Evolutionary conservation across 2,329 filamentous ascomycete species (phyloP).

Genomic region (Hymenotorrendiella dingleyae): DNA sequence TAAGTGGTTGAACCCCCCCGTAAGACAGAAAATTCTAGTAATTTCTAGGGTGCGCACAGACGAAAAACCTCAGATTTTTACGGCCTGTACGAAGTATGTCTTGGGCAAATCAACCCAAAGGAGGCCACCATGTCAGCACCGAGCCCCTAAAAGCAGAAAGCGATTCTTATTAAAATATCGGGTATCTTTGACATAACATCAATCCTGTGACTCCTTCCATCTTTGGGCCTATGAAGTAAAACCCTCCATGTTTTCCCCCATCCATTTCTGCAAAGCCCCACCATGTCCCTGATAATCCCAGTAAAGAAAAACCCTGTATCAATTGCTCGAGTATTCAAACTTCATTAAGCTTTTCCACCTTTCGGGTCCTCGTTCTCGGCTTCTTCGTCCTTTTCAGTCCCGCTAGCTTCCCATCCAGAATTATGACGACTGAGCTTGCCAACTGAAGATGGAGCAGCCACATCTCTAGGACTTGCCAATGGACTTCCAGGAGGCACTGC

Average conservation of each 20-base stretch:
- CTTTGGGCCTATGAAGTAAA: slow-evolving; percentile 4
- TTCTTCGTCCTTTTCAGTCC: slow-evolving; percentile 19
- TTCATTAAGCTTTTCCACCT: slow-evolving; percentile 11
- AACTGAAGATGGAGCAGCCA: slow-evolving; percentile 6
- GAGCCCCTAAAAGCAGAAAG: not conserved
- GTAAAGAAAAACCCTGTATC: too few relatives aligned
- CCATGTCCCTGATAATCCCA: not conserved
- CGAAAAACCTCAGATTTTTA: too few relatives aligned
- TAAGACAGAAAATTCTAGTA: too few relatives aligned
- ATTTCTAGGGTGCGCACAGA: too few relatives aligned
- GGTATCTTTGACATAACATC: slow-evolving; percentile 22
- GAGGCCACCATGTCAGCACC: too few relatives aligned
- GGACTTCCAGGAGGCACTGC: slow-evolving; percentile 46
- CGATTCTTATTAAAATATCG: slow-evolving; percentile 20
- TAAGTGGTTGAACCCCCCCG: too few relatives aligned
- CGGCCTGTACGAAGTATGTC: too few relatives aligned
- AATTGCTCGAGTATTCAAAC: too few relatives aligned
- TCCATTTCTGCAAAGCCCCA: not conserved
- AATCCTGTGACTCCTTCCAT: slow-evolving; percentile 8
- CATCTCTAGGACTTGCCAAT: slow-evolving; percentile 51
- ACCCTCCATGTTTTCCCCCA: not conserved
- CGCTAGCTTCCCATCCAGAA: slow-evolving; percentile 24
- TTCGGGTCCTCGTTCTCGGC: slow-evolving; percentile 5
- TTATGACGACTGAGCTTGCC: slow-evolving; percentile 28
- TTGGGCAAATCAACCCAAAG: too few relatives aligned